Evolutionary conservation across 2,329 filamentous ascomycete genomes (phyloP), one percentile per base, ranked within the genome.

Genomic region (Botrytis cinerea): DNA sequence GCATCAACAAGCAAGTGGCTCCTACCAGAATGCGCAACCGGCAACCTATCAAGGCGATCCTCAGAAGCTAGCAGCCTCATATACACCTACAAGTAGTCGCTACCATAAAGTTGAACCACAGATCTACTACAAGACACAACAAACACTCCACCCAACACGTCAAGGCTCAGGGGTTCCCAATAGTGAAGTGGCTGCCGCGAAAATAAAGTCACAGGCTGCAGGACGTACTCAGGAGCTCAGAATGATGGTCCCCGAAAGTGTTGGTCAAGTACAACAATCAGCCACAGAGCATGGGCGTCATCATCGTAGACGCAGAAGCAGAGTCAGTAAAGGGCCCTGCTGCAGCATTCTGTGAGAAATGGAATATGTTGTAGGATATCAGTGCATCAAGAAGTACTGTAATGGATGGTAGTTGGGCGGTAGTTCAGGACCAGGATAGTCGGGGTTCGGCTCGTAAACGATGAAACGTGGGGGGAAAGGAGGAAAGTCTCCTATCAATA

Each of bases 271-370:
- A 3, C 8, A 25, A 60, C 32, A 32, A 32, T 32, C 32, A 32
- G 32, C 32, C 32, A 2, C 32, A 32, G 32, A 32, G 32, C 32
- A 32, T 32, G 32, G 32, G 32, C 32, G 4, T 32, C 32, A 32
- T 32, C 32, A 32, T 32, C 32, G 32, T 3, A 32, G 32, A 32
- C 32, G 18, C 28, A 22, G 18, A 35, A 60, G 57, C 18, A 12
- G 8, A 9, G 8, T 3, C 0, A 48, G 10, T 48, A 9, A 14
- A 35, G 10, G 7, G 0, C 4, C 0, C 14, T 28, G 20, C 0
- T 35, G 57, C 18, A 4, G 2, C 2, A 12, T 25, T 35, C 14
- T 25, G 20, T 60, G 12, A 7, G 10, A 22, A 35, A 38, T 35
- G 32, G 35, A 22, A 7, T 25, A 14, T 60, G 9, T 60, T 25